These are phyloP conservation scores for Fragaria iinumae DNA, from an alignment of 306 rosid genomes.

Conservation along the genomic window DNA sequence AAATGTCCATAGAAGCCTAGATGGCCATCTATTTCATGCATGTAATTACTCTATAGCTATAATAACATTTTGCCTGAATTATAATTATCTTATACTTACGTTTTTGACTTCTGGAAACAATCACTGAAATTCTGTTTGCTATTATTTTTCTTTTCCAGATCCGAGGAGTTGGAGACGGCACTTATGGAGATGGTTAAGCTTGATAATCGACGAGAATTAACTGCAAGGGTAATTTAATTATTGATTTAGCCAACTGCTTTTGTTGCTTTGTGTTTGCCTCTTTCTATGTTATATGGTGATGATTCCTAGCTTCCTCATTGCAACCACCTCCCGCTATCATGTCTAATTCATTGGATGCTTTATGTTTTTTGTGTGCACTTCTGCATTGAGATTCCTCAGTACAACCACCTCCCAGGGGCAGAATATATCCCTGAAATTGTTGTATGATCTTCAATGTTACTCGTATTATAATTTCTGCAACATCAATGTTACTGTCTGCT, in stretches of 20 bases:
- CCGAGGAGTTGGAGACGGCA: conserved; percentile 96
- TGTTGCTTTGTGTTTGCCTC: not conserved
- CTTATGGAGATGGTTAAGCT: conserved; percentile 81
- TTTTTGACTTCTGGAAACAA: conserved; percentile 2
- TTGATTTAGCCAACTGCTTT: conserved; percentile 32
- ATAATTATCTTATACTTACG: not conserved
- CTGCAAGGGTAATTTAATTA: conserved; percentile 68
- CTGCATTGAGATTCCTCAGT: not conserved
- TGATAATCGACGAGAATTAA: conserved; percentile 73
- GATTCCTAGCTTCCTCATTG: conserved; percentile 6
- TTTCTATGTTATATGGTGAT: conserved; percentile 20
- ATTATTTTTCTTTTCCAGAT: conserved; percentile 47
- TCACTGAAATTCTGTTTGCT: conserved; percentile 26
- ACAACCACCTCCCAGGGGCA: not conserved
- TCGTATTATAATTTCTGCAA: not conserved
- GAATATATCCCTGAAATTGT: not conserved
- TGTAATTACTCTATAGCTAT: not conserved
- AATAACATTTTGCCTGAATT: not conserved
- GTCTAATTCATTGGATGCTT: not conserved
- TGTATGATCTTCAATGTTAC: not conserved
- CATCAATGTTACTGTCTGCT: not conserved
- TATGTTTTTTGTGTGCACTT: not conserved
- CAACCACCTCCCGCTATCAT: not conserved
- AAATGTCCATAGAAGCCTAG: not conserved
- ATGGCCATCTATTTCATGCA: not conserved